Conservation (phyloP, 306 rosid genomes). For the Echinosophora koreensis region DNA sequence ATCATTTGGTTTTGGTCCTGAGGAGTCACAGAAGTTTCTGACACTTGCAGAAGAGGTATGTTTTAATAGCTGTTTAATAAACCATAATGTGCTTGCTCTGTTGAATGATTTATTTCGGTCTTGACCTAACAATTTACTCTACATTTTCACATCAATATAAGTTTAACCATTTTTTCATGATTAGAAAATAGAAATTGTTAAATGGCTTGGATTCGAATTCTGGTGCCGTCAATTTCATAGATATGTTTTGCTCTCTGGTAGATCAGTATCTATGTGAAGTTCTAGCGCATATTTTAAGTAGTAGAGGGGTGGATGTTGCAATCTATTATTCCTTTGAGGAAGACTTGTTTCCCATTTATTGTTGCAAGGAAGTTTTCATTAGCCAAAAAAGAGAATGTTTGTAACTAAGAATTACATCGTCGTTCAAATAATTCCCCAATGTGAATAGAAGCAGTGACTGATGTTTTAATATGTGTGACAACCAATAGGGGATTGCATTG, state of each 20-base stretch:
- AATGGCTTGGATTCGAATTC: slow-evolving; percentile 23
- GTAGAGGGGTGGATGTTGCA: slow-evolving; percentile 4
- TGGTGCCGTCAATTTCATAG: background rate
- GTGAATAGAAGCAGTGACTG: slow-evolving; percentile 30
- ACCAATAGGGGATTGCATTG: slow-evolving; percentile 18
- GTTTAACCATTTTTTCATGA: slow-evolving; percentile 1
- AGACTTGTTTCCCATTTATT: slow-evolving; percentile 3
- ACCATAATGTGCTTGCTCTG: slow-evolving; percentile 24
- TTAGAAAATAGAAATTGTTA: background rate
- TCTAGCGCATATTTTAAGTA: slow-evolving; percentile 3
- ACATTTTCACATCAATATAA: slow-evolving; percentile 13
- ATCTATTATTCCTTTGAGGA: slow-evolving; percentile 17
- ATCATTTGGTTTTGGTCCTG: slow-evolving; percentile 83
- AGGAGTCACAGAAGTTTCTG: slow-evolving; percentile 71
- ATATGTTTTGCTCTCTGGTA: slow-evolving; percentile 3
- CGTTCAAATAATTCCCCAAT: slow-evolving; percentile 20
- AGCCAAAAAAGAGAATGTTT: slow-evolving; percentile 5
- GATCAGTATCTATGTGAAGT: slow-evolving; percentile 36
- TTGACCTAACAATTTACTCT: slow-evolving; percentile 16
- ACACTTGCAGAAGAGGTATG: slow-evolving; percentile 95
- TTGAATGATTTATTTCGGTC: slow-evolving; percentile 28
- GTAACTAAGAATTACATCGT: slow-evolving; percentile 29
- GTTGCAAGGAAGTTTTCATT: slow-evolving; percentile 20
- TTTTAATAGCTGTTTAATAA: slow-evolving; percentile 18
- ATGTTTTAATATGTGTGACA: slow-evolving; percentile 19